Base-by-base conservation (phyloP, 2,329 filamentous ascomycete genomes). In the Colletotrichum destructivum region DNA sequence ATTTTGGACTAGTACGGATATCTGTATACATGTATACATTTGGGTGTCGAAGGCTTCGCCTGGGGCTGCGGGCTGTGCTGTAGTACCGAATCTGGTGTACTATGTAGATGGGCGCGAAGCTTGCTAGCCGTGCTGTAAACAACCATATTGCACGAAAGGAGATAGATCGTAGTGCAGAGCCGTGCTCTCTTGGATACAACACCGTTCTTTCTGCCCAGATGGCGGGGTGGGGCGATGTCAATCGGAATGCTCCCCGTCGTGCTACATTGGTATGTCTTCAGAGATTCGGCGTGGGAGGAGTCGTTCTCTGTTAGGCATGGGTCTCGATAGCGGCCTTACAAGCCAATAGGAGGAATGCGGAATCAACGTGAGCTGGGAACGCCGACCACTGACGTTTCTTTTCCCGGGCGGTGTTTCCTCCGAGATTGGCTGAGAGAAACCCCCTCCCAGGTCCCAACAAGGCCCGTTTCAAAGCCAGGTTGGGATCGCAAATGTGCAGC, bases 401-500 rank as follows among this genome's bases (percentile, higher is more conserved):
- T n/a, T 23, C 13, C 40, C 42, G 18, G 44, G 35, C 35, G 62
- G 46, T 54, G 18, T 44, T n/a, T 42, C 15, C 42, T 49, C 66
- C 66, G 51, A 49, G 21, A 60, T 42, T 46, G 35, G 18, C 42
- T 15, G 47, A n/a, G 21, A 52, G 49, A 26, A 8, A 44, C 42
- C 42, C 35, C 21, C 23, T 35, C 5, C 31, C 6, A 12, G 13
- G 42, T 16, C 18, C 15, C 4, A 46, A 54, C 52, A 60, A 59
- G 31, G 61, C 31, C 61, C 61, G 66, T 60, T 59, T 69, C 66
- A 69, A 59, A 46, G 59, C 49, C 59, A 57, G 51, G 51, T 35
- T 63, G 42, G 42, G 49, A 13, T 40, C 54, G 66, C 66, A 12
- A n/a, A 46, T 23, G 23, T 5, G 40, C 56, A 31, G 21, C 16